Evolutionary conservation across 306 rosid species (phyloP), one percentile per base, ranked within the genome.

Genomic region (Rosa rugosa): DNA sequence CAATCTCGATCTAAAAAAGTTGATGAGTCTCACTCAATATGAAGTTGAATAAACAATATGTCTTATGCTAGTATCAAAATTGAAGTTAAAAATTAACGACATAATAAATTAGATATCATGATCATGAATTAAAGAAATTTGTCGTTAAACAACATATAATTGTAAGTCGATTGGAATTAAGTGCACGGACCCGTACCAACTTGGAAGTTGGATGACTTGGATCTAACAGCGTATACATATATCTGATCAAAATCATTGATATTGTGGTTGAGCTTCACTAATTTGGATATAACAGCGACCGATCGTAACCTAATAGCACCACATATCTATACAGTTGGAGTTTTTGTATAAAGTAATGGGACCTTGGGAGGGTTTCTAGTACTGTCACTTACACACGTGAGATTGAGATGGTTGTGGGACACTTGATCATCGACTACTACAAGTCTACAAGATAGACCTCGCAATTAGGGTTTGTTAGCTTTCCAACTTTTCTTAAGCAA

Each of bases 121-220:
- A 22, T 60, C 66, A 64, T 6, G 5, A 16, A 16, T 6, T 31
- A 13, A 5, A 14, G 11, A 2, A 14, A 64, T 34, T 0, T 14
- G n/a, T 31, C 22, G 11, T 31, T 6, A 31, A 64, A 64, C 4
- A 5, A 63, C 20, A 25, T 25, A 10, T 62, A 62, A 62, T 27
- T 62, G 41, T 3, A 34, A 65, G 12, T 17, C n/a, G 46, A 16
- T 65, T 65, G 46, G 11, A 38, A 65, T 16, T 17, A 38, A 16
- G 46, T 17, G 71, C 82, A 76, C 80, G 85, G 85, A 84, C 82
- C 78, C 84, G 86, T 86, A 84, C 90, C 87, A 73, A 79, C 38
- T 71, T 73, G 84, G 82, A 81, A 76, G 45, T 31, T 31, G 36
- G 36, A 31, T 31, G 36, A 42, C 5, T 63, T 42, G 34, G 78